Percentiles rank a stretch among this genome's conserved stretches.
Conservation (phyloP, 257 asterid genomes). For the Fraxinus cuspidata region DNA sequence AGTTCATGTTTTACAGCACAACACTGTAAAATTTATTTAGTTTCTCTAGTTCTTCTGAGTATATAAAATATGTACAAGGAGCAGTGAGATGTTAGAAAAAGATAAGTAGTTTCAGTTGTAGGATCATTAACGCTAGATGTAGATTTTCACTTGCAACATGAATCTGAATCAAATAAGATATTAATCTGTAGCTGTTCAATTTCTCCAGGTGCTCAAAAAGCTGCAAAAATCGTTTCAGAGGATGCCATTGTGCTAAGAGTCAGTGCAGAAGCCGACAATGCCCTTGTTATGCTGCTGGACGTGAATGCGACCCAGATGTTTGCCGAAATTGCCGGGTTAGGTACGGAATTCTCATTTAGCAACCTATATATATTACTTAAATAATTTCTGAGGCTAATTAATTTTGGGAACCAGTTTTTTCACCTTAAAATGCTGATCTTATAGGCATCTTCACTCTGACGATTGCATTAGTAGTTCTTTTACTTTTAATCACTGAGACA, state of each 20-base stretch:
- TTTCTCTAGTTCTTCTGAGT: constrained; percentile 12
- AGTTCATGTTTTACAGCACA: not conserved
- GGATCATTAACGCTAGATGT: not conserved
- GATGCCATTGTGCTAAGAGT: constrained; percentile 99
- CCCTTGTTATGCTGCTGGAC: constrained; percentile 99
- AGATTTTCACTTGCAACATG: constrained; percentile 12
- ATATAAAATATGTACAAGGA: not conserved
- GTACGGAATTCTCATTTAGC: constrained; percentile 39
- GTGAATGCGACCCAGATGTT: constrained; percentile 99
- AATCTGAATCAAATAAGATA: not conserved
- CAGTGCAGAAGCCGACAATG: constrained; percentile 99
- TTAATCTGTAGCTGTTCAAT: constrained; percentile 10
- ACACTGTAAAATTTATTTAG: not conserved
- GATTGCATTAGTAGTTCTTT: not conserved
- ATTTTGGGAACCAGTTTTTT: not conserved
- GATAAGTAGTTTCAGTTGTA: not conserved
- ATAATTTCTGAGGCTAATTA: no score
- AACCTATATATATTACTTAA: not conserved
- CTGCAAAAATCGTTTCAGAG: constrained; percentile 97
- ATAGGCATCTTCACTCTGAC: not conserved
- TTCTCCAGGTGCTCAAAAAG: constrained; percentile 79
- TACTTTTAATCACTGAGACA: not conserved
- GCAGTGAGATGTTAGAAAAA: not conserved
- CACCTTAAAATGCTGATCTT: not conserved
- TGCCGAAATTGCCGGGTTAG: constrained; percentile 99